These are phyloP conservation scores for Pueraria montana DNA, from an alignment of 306 rosid genomes.

Conservation along the genomic window DNA sequence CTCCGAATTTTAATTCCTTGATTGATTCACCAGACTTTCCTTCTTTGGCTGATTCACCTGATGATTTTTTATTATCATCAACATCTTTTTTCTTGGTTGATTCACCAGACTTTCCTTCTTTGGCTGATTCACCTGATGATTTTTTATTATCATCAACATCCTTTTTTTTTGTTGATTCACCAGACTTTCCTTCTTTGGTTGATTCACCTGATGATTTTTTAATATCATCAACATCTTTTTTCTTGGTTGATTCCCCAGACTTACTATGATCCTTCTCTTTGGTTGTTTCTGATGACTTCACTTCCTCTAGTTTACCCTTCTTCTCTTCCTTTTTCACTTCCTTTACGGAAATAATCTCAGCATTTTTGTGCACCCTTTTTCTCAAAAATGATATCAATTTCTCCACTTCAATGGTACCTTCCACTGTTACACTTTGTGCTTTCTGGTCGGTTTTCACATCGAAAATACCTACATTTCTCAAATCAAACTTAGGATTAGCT, in stretches of 20 bases:
- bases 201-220: too few relatives aligned
- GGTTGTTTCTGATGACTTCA: conserved; percentile 21
- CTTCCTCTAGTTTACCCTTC: conserved; percentile 44
- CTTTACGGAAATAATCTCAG: conserved; percentile 62
- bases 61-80: neutral
- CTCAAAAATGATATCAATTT: conserved; percentile 61
- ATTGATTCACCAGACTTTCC: neutral
- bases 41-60: neutral
- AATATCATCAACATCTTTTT: too few relatives aligned
- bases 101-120: neutral
- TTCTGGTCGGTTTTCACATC: conserved; percentile 75
- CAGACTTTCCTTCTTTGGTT: too few relatives aligned
- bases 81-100: conserved; percentile 29
- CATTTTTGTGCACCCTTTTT: conserved; percentile 72
- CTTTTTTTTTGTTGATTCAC: conserved; percentile 40
- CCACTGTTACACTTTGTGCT: conserved; percentile 63
- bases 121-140: conserved; percentile 23
- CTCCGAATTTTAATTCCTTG: conserved; percentile 35
- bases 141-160: neutral
- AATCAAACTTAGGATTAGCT: neutral
- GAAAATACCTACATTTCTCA: conserved; percentile 61
- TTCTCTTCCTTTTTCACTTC: conserved; percentile 49
- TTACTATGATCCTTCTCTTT: conserved; percentile 39
- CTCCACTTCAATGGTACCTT: conserved; percentile 81
- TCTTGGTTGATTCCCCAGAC: too few relatives aligned